These are phyloP conservation scores for Grigorovia transvaalensis DNA, from an alignment of 805 yeast species.

Conservation along the genomic window DNA sequence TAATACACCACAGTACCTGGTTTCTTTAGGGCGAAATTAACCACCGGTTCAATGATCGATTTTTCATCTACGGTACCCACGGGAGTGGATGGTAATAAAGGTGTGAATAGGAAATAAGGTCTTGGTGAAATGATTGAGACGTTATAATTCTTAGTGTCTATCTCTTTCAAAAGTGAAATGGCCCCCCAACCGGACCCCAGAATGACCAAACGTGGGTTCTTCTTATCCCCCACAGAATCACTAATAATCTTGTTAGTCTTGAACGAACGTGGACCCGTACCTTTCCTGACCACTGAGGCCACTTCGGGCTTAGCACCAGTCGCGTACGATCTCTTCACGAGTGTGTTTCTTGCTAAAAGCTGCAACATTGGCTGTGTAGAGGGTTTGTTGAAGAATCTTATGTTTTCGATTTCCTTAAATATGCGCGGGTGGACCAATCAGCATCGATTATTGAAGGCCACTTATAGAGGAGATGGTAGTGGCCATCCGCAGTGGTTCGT, in stretches of 20 bases:
- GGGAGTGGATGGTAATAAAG: slow-evolving; percentile 84
- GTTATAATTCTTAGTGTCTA: slow-evolving; percentile 80
- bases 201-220: slow-evolving; percentile 43
- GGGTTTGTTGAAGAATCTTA: background rate
- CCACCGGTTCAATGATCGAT: slow-evolving; percentile 89
- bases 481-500: no score
- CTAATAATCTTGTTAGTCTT: slow-evolving; percentile 32
- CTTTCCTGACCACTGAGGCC: background rate
- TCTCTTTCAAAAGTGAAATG: slow-evolving; percentile 68
- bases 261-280: slow-evolving; percentile 31
- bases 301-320: background rate
- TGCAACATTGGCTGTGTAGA: background rate
- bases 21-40: slow-evolving; percentile 70
- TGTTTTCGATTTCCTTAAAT: background rate
- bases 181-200: slow-evolving; percentile 95
- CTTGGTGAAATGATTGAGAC: slow-evolving; percentile 87
- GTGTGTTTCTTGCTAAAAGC: background rate
- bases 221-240: slow-evolving; percentile 12
- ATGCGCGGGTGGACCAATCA: background rate
- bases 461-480: no score
- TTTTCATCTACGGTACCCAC: slow-evolving; percentile 86
- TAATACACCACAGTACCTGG: slow-evolving; percentile 71
- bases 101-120: slow-evolving; percentile 89
- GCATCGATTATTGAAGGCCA: background rate
- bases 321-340: background rate